phyloP scores from a whole-genome alignment of 108 stramenopile genomes.

The Aurantiochytrium sp. region DNA sequence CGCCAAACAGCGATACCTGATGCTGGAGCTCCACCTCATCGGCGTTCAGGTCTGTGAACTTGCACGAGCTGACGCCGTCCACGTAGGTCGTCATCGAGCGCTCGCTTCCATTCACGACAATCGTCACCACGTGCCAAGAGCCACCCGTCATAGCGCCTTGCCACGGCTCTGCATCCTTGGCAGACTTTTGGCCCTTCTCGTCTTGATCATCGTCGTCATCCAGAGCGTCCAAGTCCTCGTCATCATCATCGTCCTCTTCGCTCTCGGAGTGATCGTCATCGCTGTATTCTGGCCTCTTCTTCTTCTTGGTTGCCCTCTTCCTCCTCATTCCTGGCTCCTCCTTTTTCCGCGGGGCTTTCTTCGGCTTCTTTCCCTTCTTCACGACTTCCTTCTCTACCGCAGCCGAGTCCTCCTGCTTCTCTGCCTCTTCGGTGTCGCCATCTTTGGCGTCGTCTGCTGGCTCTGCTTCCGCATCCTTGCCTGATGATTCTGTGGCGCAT shows the following conservation, averaged over 20 bases:
- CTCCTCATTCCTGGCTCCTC: no score
- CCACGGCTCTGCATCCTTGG: background rate
- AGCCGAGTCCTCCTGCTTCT: no score
- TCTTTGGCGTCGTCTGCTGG: no score
- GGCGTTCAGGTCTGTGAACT: background rate
- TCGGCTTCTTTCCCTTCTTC: no score
- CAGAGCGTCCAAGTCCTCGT: background rate
- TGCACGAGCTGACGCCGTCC: background rate
- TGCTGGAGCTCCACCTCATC: conserved; percentile 23
- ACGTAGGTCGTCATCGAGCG: conserved; percentile 19
- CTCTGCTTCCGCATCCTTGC: no score
- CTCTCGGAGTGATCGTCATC: background rate
- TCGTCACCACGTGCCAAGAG: conserved; percentile 15
- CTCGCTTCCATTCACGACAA: background rate
- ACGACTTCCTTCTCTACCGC: no score
- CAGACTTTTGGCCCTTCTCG: background rate
- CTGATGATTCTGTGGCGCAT: no score
- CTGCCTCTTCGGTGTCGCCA: no score
- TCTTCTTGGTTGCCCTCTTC: background rate
- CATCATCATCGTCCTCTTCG: background rate
- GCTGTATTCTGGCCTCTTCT: background rate
- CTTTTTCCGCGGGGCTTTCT: background rate
- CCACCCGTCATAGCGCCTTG: background rate
- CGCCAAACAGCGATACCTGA: conserved; percentile 18
- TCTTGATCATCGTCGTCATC: background rate